Evolutionary conservation across 805 yeast genomes (phyloP), one percentile per base, ranked within the genome.

Genomic region (Lachancea sp.): DNA sequence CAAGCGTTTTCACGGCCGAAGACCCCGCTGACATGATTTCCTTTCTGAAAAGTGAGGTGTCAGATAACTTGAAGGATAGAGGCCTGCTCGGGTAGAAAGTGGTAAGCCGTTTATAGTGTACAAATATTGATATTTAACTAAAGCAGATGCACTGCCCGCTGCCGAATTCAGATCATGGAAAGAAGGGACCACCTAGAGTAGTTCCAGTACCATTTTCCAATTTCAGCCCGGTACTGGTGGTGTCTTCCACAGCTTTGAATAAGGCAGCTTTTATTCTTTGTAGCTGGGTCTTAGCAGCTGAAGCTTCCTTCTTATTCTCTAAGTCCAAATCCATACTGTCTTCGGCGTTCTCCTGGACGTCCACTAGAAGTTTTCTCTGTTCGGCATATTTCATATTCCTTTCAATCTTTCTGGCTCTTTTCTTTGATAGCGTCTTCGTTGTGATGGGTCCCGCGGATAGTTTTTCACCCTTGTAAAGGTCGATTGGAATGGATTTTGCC

Each of bases 1-100:
- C 97, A 12, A 75, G 95, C 36, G 94, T 90, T 12, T 92, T 89
- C 69, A 79, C 80, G 44, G 95, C 97, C 6, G 69, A 73, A 8
- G 80, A 82, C 49, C 96, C 97, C 16, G 68, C 67, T 8, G 83
- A 77, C 49, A 83, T 87, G 50, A 89, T 92, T 50, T 67, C 67
- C 37, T 72, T 72, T 52, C 70, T 89, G 68, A 79, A 87, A 54
- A 67, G 60, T 20, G 71, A 77, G 23, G 96, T 89, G 25, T 62
- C 66, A 22, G 61, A 58, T 5, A 71, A 68, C 47, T 65, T 81
- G 54, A 56, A 64, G 42, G 54, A 63, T 3, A 71, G 59, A 59
- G 79, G 78, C n/a, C 29, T 73, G 19, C 52, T 63, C 30, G 18
- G 35, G 17, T 36, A 18, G 22, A 30, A 18, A 18, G n/a, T 20